Conservation (phyloP, 176 grass and related monocot genomes). For the Carex cristatella region DNA sequence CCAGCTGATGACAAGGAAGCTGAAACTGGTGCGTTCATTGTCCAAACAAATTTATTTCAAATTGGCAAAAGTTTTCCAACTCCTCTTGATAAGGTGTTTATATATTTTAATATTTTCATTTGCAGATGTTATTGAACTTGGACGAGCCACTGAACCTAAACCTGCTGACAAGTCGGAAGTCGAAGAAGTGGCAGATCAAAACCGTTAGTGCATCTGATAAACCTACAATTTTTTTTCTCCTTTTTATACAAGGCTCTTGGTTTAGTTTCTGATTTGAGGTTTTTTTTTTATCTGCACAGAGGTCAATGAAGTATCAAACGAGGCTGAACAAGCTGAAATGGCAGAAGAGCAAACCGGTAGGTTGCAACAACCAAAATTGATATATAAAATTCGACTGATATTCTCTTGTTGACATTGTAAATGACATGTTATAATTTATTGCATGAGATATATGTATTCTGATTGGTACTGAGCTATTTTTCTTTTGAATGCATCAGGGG, state of each 20-base stretch:
- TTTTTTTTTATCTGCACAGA: background rate
- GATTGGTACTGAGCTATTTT: background rate
- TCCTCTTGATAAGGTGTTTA: background rate
- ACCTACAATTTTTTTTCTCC: background rate
- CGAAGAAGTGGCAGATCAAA: background rate
- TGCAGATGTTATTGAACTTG: background rate
- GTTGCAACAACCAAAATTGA: background rate
- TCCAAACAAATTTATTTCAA: background rate
- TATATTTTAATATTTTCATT: background rate
- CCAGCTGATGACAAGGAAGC: constrained; percentile 23
- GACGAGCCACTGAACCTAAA: background rate
- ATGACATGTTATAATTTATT: too few relatives aligned
- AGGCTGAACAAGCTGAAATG: background rate
- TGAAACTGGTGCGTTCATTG: background rate
- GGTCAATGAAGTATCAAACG: background rate
- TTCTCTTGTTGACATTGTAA: too few relatives aligned
- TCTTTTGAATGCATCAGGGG: background rate
- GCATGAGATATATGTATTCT: background rate
- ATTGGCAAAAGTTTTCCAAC: background rate
- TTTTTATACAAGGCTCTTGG: background rate
- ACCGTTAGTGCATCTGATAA: background rate
- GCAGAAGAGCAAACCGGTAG: background rate
- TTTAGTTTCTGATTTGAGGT: background rate
- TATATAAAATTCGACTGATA: background rate
- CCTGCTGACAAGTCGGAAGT: background rate